Percentiles rank a stretch among this genome's conserved stretches.
phyloP scores from a whole-genome alignment of 768 basidiomycete species.

The Leucocoprinus leucothites region DNA sequence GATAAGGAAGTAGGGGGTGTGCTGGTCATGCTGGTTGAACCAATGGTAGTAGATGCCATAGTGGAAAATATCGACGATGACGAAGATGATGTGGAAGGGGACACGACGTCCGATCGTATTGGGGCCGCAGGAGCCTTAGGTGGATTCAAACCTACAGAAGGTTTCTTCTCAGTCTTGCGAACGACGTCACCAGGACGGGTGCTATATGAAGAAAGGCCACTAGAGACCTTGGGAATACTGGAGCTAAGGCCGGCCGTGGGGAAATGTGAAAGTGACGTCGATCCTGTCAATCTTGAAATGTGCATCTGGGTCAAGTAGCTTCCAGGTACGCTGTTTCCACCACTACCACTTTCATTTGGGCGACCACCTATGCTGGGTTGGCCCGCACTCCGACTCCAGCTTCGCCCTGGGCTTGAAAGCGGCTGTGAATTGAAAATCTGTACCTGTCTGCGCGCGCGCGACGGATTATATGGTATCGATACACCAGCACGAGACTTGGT shows the following conservation, averaged over 20 bases:
- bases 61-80: constrained; percentile 50
- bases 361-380: constrained; percentile 21
- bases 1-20: constrained; percentile 58
- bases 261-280: constrained; percentile 17
- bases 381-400: constrained; percentile 27
- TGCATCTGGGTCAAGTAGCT: constrained; percentile 43
- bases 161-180: constrained; percentile 3
- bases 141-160: neutral
- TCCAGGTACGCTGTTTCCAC: constrained; percentile 34
- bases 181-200: neutral
- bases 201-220: constrained; percentile 32
- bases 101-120: constrained; percentile 7
- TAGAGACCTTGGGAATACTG: constrained; percentile 38
- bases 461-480: constrained; percentile 54
- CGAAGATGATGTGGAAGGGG: constrained; percentile 48
- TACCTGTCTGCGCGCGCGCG: constrained; percentile 57
- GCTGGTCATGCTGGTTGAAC: constrained; percentile 43
- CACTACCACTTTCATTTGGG: constrained; percentile 29
- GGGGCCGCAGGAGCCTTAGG: constrained; percentile 9
- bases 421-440: constrained; percentile 86
- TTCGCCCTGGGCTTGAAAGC: constrained; percentile 52
- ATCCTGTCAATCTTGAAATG: constrained; percentile 28
- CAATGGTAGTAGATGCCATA: constrained; percentile 31
- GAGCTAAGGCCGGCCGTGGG: constrained; percentile 32
- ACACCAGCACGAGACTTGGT: constrained; percentile 61